Evolutionary conservation across 495 filamentous ascomycete species (phyloP), one percentile per base, ranked within the genome.

Genomic region (Penicillium goetzii): DNA sequence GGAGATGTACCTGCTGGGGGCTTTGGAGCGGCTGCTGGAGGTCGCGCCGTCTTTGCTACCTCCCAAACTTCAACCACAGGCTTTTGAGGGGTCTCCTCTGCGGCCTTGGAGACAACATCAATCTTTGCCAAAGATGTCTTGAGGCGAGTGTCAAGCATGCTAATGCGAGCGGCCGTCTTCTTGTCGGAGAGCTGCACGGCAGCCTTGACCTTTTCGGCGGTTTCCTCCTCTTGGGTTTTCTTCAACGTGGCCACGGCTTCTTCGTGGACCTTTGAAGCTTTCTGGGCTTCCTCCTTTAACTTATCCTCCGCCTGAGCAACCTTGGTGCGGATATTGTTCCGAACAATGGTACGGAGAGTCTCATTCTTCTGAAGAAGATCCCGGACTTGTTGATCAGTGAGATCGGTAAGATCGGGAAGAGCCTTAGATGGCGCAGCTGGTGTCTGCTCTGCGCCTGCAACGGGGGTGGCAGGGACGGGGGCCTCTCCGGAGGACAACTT

Each of bases 51-150:
- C 76, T 93, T 91, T 0, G 88, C 92, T 33, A 89, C 76, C 41
- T 89, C 86, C 91, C 92, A 97, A 0, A 97, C 93, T 71, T 96
- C 92, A 12, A 76, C 81, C 8, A 97, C 92, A 15, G 91, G 86
- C 60, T 84, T 85, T 70, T 93, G 80, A 2, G 93, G 93, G 0
- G 92, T 96, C n/a, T 96, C 90, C 26, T 81, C 82, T 0, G 90
- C 92, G 17, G 92, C 92, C 53, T 85, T 89, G 61, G 91, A 83
- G 12, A 97, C 90, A 15, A 92, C 84, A 11, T 89, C 85, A 25
- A 96, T 65, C 78, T 94, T 96, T 15, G 87, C 90, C 58, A 82
- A 80, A 0, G 88, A 81, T 23, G 75, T 79, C 70, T 84, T 88
- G 62, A 75, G 75, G 69, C 88, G 88, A 58, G 88, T 89, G 63